Base-by-base conservation (phyloP, 1,139 yeast species). In the Candida tetrigidarum region DNA sequence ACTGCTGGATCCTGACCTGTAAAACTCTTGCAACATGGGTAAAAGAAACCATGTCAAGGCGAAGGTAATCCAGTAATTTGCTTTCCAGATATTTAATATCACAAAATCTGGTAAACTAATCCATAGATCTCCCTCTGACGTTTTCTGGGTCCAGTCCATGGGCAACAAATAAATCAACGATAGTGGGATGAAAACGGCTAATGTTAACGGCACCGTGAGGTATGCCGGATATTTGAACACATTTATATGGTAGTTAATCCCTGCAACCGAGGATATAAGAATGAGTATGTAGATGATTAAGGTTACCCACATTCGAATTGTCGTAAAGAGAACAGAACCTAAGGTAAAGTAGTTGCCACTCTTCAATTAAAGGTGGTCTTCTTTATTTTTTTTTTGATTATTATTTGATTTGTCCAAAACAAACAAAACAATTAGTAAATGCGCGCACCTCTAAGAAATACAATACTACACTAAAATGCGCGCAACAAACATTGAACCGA, bases 41-140 rank as follows among this genome's bases (percentile, higher is more conserved):
- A 89, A 60, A 0, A 86, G 54, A 9, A 82, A 66, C 90, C 96
- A 88, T 23, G 96, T 88, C 46, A 89, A 66, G 23, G 75, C 59
- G 57, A 88, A 89, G 0, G 96, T 87, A 12, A 80, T 68, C 96
- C 96, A 89, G 63, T 89, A 89, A 45, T 85, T 83, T 40, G 80
- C 59, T 52, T 86, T 78, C 96, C 96, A 89, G 26, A 85, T 60
- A 6, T 70, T 59, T 27, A 81, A 65, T 8, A 86, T 73, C n/a
- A 75, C 71, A 2, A 62, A 55, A 45, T 81, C 78, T 0, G 74
- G 67, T 22, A 70, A 43, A 12, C 50, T 55, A 44, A 70, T 62
- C 64, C 68, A 68, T 1, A 50, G 43, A 8, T 39, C 45, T 11
- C 40, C 39, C 39, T 37, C 54, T n/a, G 41, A 23, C 35, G 54